phyloP scores from a whole-genome alignment of 805 yeast species.

The Allodekkera sacchari region DNA sequence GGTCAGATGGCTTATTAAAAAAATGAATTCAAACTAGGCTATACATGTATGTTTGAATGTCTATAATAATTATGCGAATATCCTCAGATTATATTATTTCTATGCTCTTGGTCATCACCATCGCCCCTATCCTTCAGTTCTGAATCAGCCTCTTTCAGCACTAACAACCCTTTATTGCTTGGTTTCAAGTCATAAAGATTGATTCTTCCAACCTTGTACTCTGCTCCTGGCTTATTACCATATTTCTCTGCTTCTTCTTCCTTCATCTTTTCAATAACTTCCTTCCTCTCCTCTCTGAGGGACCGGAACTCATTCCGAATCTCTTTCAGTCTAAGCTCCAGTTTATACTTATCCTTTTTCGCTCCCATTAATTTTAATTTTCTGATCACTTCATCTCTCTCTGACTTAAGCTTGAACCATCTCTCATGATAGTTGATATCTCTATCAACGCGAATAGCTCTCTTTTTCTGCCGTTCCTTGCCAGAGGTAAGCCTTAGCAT shows the following conservation, averaged over 20 bases:
- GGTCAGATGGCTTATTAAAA: too few relatives aligned
- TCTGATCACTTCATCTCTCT: neutral
- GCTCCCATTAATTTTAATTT: too few relatives aligned
- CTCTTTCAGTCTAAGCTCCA: neutral
- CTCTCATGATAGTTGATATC: conserved; percentile 1
- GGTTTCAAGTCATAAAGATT: too few relatives aligned
- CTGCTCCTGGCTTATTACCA: neutral
- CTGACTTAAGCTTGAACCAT: neutral
- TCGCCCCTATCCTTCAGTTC: too few relatives aligned
- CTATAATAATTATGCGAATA: too few relatives aligned
- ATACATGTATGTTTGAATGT: too few relatives aligned
- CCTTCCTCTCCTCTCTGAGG: conserved; percentile 1
- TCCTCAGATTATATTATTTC: too few relatives aligned
- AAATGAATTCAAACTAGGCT: too few relatives aligned
- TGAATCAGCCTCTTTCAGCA: too few relatives aligned
- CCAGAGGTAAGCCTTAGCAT: neutral
- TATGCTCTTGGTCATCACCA: too few relatives aligned
- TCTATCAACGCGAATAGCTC: neutral
- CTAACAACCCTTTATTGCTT: too few relatives aligned
- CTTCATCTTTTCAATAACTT: neutral
- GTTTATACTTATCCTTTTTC: too few relatives aligned
- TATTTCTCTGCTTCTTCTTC: neutral
- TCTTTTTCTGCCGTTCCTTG: neutral
- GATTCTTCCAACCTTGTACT: neutral
- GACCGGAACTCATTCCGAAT: neutral